These are phyloP conservation scores for Coemansia sp. DNA, from an alignment of 192 early-diverging fungal species.

Conservation along the genomic window DNA sequence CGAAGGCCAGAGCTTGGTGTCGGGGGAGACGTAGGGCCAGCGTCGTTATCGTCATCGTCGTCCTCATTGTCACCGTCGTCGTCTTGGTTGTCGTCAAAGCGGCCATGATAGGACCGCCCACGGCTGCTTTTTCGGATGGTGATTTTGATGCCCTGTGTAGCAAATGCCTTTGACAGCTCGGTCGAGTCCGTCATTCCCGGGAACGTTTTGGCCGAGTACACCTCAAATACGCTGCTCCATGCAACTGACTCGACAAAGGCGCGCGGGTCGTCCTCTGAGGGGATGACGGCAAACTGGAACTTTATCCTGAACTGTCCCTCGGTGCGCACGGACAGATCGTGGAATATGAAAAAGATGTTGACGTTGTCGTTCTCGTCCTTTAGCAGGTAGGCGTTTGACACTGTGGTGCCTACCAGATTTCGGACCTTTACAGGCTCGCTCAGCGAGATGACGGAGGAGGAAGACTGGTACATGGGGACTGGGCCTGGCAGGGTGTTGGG, in stretches of 20 bases:
- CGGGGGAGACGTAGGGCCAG: slow-evolving; percentile 6
- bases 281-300: slow-evolving; percentile 69
- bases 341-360: slow-evolving; percentile 81
- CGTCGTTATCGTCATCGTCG: slow-evolving; percentile 27
- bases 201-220: slow-evolving; percentile 77
- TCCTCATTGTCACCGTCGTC: slow-evolving; percentile 34
- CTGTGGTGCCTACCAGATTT: slow-evolving; percentile 72
- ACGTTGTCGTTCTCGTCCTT: slow-evolving; percentile 66
- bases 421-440: slow-evolving; percentile 59
- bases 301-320: slow-evolving; percentile 73
- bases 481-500: slow-evolving; percentile 49
- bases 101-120: slow-evolving; percentile 33
- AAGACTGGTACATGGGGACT: slow-evolving; percentile 41
- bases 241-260: slow-evolving; percentile 49
- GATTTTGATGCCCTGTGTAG: slow-evolving; percentile 78
- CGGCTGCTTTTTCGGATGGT: slow-evolving; percentile 67
- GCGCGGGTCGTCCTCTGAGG: slow-evolving; percentile 58
- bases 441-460: slow-evolving; percentile 48
- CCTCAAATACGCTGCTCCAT: slow-evolving; percentile 61
- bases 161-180: slow-evolving; percentile 71
- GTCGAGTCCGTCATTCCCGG: slow-evolving; percentile 86
- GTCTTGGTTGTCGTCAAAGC: slow-evolving; percentile 30
- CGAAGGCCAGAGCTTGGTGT: background rate
- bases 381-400: slow-evolving; percentile 68
- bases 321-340: slow-evolving; percentile 75